phyloP scores from a whole-genome alignment of 176 grass and related monocot species.

The Oryza longistaminata region DNA sequence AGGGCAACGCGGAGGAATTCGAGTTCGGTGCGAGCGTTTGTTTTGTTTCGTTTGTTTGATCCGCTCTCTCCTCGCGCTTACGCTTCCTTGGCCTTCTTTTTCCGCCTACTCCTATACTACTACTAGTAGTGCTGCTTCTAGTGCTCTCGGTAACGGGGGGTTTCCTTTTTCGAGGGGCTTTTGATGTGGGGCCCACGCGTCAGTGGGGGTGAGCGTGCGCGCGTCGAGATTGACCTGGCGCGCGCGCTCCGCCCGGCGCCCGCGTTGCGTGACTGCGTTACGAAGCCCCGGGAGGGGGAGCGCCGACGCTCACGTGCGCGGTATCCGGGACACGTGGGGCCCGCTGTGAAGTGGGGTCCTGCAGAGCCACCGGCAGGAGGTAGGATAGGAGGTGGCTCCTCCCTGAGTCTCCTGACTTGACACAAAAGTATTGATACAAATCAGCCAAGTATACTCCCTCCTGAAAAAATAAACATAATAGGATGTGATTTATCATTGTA shows the following conservation, averaged over 20 bases:
- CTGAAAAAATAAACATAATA: no score
- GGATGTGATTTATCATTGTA: no score
- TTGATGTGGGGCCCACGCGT: constrained; percentile 10
- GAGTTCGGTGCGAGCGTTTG: not conserved
- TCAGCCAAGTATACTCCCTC: no score
- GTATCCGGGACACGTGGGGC: not conserved
- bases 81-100: constrained; percentile 32
- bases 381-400: no score
- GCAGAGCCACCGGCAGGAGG: not conserved
- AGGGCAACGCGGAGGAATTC: not conserved
- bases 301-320: constrained; percentile 52
- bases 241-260: constrained; percentile 4
- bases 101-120: constrained; percentile 26
- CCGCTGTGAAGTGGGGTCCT: not conserved
- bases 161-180: not conserved
- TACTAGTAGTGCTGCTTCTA: not conserved
- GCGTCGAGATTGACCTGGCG: constrained; percentile 44
- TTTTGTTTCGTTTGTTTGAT: constrained; percentile 21
- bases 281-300: not conserved
- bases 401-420: no score
- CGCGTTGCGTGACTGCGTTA: constrained; percentile 44
- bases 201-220: constrained; percentile 23
- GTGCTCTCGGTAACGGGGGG: constrained; percentile 33
- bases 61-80: constrained; percentile 34
- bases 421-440: no score